A percentile compares a stretch with the other conserved stretches of the same genome.
Evolutionary conservation across 495 filamentous ascomycete species (phyloP).

Genomic region (Penicillium longicatenatum): DNA sequence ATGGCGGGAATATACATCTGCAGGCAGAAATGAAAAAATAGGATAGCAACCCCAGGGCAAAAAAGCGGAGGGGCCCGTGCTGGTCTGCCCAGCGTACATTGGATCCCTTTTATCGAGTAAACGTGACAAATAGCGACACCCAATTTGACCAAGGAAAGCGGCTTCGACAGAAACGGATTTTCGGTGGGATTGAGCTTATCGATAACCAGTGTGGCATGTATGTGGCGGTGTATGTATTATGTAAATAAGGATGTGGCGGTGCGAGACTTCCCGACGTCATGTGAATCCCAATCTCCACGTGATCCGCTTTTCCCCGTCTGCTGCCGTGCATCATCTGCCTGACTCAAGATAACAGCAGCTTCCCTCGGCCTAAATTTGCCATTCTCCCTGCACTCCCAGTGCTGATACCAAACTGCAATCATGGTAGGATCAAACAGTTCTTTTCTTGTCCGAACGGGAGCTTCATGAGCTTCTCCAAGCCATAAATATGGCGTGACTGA

Average conservation of each 20-base stretch:
- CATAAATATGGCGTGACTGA: neutral
- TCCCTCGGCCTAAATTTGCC: neutral
- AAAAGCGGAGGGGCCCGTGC: conserved; percentile 24
- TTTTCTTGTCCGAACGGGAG: neutral
- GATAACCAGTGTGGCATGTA: conserved; percentile 18
- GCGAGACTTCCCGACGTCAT: conserved; percentile 24
- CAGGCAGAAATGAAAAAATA: conserved; percentile 9
- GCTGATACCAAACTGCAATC: conserved; percentile 4
- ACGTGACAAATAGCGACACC: conserved; percentile 34
- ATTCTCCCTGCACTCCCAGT: conserved; percentile 2
- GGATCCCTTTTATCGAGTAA: conserved; percentile 26
- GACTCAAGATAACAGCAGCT: conserved; percentile 7
- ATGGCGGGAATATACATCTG: neutral
- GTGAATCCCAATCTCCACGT: conserved; percentile 29
- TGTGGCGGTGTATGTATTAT: neutral
- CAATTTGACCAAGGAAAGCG: conserved; percentile 21
- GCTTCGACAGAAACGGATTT: conserved; percentile 24
- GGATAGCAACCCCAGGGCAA: neutral
- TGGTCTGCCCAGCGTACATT: conserved; percentile 30
- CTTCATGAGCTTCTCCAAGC: neutral
- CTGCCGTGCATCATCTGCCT: conserved; percentile 18
- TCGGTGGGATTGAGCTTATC: conserved; percentile 31
- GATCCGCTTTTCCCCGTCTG: conserved; percentile 19
- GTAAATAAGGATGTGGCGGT: neutral
- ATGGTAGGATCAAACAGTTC: conserved; percentile 23